Percentiles rank a stretch among this genome's conserved stretches.
phyloP scores from a whole-genome alignment of 768 basidiomycete species.

The Psilocybe sp. region DNA sequence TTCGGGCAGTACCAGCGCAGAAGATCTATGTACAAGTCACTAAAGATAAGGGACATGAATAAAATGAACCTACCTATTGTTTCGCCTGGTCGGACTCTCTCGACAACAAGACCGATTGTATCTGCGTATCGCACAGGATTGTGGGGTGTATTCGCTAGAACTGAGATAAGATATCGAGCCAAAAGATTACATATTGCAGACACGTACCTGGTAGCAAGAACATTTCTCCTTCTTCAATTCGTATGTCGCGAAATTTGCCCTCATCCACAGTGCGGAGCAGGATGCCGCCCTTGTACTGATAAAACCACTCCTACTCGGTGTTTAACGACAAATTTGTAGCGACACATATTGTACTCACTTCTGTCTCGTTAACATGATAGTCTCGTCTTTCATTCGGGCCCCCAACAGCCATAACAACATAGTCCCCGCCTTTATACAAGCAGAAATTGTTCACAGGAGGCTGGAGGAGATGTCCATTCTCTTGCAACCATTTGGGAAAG shows the following conservation, averaged over 20 bases:
- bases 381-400: constrained; percentile 94
- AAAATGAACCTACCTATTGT: constrained; percentile 54
- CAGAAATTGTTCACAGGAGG: constrained; percentile 95
- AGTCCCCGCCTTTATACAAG: constrained; percentile 79
- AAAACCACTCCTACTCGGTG: constrained; percentile 90
- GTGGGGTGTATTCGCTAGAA: constrained; percentile 88
- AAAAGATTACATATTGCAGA: background rate
- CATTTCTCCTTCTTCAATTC: constrained; percentile 95
- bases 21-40: constrained; percentile 57
- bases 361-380: constrained; percentile 95
- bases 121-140: constrained; percentile 90
- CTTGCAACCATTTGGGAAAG: constrained; percentile 83
- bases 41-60: background rate
- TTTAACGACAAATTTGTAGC: background rate
- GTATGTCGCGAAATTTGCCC: constrained; percentile 77
- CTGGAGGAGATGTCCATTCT: constrained; percentile 76
- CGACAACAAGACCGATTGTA: constrained; percentile 90
- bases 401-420: constrained; percentile 93
- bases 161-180: background rate
- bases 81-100: constrained; percentile 74
- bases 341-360: constrained; percentile 41
- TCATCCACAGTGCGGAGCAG: constrained; percentile 83
- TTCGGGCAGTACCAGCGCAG: constrained; percentile 91
- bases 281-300: constrained; percentile 95
- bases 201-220: constrained; percentile 84